A percentile compares a stretch with the other conserved stretches of the same genome.
phyloP scores from a whole-genome alignment of 352 stramenopile genomes.

The Globisporangium uncinulatum region DNA sequence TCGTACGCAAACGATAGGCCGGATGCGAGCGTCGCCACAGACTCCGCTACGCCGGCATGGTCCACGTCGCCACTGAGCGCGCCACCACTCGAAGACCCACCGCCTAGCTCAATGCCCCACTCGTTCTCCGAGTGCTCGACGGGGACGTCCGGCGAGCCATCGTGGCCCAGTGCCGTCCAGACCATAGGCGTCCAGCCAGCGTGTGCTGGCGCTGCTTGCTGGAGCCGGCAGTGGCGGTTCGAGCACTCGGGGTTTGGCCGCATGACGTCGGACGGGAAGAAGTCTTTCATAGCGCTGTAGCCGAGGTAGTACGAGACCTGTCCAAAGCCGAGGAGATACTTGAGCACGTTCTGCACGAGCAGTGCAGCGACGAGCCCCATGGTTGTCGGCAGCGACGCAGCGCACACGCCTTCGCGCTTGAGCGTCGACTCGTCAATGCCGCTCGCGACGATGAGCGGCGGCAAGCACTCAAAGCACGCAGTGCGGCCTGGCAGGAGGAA shows the following conservation, averaged over 20 bases:
- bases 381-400: conserved; percentile 84
- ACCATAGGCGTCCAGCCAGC: conserved; percentile 64
- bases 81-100: background rate
- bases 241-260: conserved; percentile 81
- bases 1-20: conserved; percentile 63
- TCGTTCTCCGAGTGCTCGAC: conserved; percentile 79
- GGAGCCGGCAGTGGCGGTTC: conserved; percentile 67
- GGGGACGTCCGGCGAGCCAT: conserved; percentile 33
- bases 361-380: conserved; percentile 86
- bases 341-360: conserved; percentile 87
- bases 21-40: conserved; percentile 28
- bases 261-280: conserved; percentile 81
- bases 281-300: conserved; percentile 87
- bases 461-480: conserved; percentile 87
- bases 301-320: conserved; percentile 86
- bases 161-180: conserved; percentile 52
- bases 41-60: conserved; percentile 4
- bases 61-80: conserved; percentile 14
- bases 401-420: conserved; percentile 86
- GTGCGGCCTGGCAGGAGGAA: conserved; percentile 79
- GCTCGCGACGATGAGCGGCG: conserved; percentile 79
- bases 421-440: conserved; percentile 85
- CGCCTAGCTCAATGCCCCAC: conserved; percentile 80
- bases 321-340: conserved; percentile 81
- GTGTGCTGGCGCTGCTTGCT: conserved; percentile 47